These are phyloP conservation scores for Hibiscus syriacus DNA, from an alignment of 345 rosid species.

Conservation along the genomic window DNA sequence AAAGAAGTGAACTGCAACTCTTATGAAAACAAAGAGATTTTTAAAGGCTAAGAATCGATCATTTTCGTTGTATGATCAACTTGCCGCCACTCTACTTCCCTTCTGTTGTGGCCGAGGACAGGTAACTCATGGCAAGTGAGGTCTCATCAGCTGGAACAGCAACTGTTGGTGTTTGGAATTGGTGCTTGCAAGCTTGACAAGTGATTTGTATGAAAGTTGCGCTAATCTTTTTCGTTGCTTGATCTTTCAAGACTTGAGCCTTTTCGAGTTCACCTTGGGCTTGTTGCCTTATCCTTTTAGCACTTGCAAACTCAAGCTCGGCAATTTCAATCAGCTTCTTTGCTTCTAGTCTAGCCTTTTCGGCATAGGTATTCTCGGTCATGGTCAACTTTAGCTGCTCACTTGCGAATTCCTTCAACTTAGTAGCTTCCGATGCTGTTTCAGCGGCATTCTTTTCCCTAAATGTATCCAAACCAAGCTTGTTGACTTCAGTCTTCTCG, in stretches of 20 bases:
- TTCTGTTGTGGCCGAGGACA: slow-evolving; percentile 74
- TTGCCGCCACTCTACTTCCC: slow-evolving; percentile 32
- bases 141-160: slow-evolving; percentile 50
- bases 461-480: slow-evolving; percentile 3
- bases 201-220: slow-evolving; percentile 62
- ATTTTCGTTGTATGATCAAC: neutral
- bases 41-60: neutral
- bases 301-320: slow-evolving; percentile 60
- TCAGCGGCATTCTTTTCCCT: slow-evolving; percentile 13
- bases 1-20: slow-evolving; percentile 11
- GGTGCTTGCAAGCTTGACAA: slow-evolving; percentile 72
- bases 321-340: slow-evolving; percentile 73
- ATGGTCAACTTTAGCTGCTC: slow-evolving; percentile 52
- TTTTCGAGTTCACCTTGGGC: slow-evolving; percentile 64
- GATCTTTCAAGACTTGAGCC: slow-evolving; percentile 56
- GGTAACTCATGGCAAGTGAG: slow-evolving; percentile 64
- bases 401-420: slow-evolving; percentile 37
- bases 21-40: neutral
- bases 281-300: slow-evolving; percentile 64
- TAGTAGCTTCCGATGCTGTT: slow-evolving; percentile 20
- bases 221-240: slow-evolving; percentile 57
- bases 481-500: neutral
- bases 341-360: slow-evolving; percentile 59
- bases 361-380: slow-evolving; percentile 63
- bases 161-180: slow-evolving; percentile 36